phyloP scores from a whole-genome alignment of 129 eudicot species.

The Dittrichia graveolens region DNA sequence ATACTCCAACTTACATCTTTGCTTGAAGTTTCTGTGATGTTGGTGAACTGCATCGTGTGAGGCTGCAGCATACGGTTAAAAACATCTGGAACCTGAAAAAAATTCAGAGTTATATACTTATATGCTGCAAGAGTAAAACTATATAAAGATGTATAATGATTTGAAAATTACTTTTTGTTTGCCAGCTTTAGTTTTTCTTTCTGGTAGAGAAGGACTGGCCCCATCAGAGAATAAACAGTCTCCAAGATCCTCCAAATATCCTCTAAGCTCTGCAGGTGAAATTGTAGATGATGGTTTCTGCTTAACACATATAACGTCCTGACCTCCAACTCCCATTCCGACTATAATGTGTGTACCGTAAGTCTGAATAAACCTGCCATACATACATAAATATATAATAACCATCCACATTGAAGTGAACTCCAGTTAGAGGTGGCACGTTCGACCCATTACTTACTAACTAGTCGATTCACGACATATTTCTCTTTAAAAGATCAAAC shows the following conservation, averaged over 20 bases:
- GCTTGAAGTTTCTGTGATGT: slow-evolving; percentile 83
- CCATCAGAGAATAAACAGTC: slow-evolving; percentile 82
- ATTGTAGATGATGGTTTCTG: slow-evolving; percentile 77
- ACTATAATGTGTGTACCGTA: slow-evolving; percentile 92
- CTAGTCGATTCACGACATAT: neutral
- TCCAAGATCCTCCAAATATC: slow-evolving; percentile 93
- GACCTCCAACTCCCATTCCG: slow-evolving; percentile 95
- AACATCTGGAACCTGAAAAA: slow-evolving; percentile 73
- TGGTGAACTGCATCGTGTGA: slow-evolving; percentile 72
- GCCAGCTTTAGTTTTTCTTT: slow-evolving; percentile 62
- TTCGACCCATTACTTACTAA: slow-evolving; percentile 2
- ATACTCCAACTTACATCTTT: slow-evolving; percentile 68
- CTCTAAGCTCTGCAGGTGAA: slow-evolving; percentile 79
- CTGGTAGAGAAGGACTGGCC: slow-evolving; percentile 56
- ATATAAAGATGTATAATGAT: slow-evolving; percentile 1
- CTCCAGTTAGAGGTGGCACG: neutral
- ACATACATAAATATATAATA: slow-evolving; percentile 11
- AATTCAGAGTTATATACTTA: neutral
- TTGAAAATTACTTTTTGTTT: slow-evolving; percentile 53
- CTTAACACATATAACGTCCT: slow-evolving; percentile 84
- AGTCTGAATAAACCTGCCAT: slow-evolving; percentile 86
- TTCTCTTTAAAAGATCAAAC: neutral
- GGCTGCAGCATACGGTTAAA: slow-evolving; percentile 76
- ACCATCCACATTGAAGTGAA: neutral
- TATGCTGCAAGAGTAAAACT: neutral